Evolutionary conservation across 2,329 filamentous ascomycete species (phyloP).

Genomic region (Ophiostoma perfectum): DNA sequence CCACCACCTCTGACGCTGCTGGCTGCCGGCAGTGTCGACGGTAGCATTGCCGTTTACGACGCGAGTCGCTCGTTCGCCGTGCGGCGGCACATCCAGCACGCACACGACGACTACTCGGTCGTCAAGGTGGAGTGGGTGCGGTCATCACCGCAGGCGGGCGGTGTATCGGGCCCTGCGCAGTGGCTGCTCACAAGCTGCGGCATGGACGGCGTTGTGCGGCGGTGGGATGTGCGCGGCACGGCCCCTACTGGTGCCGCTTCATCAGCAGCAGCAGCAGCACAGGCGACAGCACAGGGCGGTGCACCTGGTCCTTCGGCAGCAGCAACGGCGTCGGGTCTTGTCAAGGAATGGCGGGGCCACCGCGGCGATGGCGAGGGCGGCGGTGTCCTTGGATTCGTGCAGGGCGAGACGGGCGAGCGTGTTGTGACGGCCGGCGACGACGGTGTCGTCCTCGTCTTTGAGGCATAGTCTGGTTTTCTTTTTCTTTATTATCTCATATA

Average conservation of each 20-base stretch:
- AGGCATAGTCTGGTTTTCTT: constrained; percentile 38
- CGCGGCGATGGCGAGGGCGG: constrained; percentile 77
- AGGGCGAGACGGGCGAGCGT: constrained; percentile 65
- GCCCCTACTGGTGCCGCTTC: constrained; percentile 27
- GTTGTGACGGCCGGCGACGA: constrained; percentile 92
- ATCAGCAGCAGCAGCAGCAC: not conserved
- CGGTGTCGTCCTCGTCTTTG: constrained; percentile 62
- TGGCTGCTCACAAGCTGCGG: constrained; percentile 82
- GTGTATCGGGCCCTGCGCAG: constrained; percentile 19
- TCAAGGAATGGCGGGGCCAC: constrained; percentile 89
- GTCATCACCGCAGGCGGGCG: constrained; percentile 23
- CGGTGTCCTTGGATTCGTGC: constrained; percentile 85
- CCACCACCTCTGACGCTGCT: constrained; percentile 49
- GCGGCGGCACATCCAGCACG: constrained; percentile 72
- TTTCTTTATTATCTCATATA: not conserved
- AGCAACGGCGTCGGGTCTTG: constrained; percentile 47
- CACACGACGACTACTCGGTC: constrained; percentile 82
- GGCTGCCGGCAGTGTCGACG: constrained; percentile 64
- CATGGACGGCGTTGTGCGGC: constrained; percentile 82
- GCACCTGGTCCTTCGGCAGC: not conserved
- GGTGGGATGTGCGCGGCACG: constrained; percentile 73
- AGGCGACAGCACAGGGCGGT: not conserved
- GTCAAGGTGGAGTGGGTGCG: constrained; percentile 85
- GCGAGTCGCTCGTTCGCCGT: constrained; percentile 79
- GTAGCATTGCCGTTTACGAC: constrained; percentile 81